Conservation (phyloP, 768 basidiomycete species). For the Clathrus columnatus region DNA sequence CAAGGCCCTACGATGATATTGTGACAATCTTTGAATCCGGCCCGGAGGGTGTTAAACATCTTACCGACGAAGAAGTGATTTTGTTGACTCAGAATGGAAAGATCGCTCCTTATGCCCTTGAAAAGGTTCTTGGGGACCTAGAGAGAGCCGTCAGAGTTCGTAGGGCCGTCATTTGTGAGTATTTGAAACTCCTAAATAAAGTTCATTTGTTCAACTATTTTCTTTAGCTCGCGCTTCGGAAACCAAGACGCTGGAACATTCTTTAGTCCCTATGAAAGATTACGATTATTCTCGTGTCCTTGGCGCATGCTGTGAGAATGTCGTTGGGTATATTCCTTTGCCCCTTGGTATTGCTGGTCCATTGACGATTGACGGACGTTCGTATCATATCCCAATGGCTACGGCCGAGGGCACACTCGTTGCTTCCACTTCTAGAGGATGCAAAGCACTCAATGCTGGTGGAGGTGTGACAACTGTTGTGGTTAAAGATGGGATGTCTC, state of each 20-base stretch:
- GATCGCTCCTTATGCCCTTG: slow-evolving; percentile 89
- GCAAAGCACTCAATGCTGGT: slow-evolving; percentile 94
- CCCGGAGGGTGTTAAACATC: slow-evolving; percentile 49
- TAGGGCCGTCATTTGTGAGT: slow-evolving; percentile 84
- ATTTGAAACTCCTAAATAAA: background rate
- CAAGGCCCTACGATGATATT: slow-evolving; percentile 65
- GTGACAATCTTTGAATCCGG: slow-evolving; percentile 72
- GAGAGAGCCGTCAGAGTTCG: slow-evolving; percentile 84
- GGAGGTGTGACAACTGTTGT: slow-evolving; percentile 94
- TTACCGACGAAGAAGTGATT: slow-evolving; percentile 91
- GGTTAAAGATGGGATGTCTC: slow-evolving; percentile 92
- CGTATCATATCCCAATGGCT: slow-evolving; percentile 94
- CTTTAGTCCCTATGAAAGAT: slow-evolving; percentile 69
- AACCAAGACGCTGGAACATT: slow-evolving; percentile 77
- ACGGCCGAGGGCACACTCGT: slow-evolving; percentile 99
- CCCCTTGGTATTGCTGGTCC: slow-evolving; percentile 97
- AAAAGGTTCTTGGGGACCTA: slow-evolving; percentile 86
- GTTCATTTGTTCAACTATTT: slow-evolving; percentile 9
- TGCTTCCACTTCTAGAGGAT: slow-evolving; percentile 93
- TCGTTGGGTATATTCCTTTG: slow-evolving; percentile 92
- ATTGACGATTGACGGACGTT: slow-evolving; percentile 76
- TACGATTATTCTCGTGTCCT: slow-evolving; percentile 94
- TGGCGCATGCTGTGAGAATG: slow-evolving; percentile 98
- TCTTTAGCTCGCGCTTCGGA: slow-evolving; percentile 67
- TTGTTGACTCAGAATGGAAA: slow-evolving; percentile 83